Conservation (phyloP, 2,329 filamentous ascomycete species). For the Ophiosphaerella korrae region DNA sequence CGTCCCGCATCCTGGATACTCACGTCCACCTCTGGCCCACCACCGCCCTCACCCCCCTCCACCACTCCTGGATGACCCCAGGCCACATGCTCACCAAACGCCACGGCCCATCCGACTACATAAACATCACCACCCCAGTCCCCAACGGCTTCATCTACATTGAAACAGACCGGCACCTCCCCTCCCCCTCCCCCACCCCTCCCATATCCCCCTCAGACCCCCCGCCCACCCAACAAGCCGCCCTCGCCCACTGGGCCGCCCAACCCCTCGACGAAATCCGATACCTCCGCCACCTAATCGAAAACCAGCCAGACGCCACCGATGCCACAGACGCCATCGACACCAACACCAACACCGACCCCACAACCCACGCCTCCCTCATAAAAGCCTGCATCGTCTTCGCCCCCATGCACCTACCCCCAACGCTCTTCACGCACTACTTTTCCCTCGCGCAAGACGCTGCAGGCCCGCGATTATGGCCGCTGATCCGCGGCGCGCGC, state of each 20-base stretch:
- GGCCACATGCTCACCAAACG: constrained; percentile 62
- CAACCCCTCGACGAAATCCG: constrained; percentile 73
- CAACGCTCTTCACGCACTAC: constrained; percentile 67
- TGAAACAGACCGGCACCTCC: constrained; percentile 72
- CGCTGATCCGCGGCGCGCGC: constrained; percentile 75
- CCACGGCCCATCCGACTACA: constrained; percentile 69
- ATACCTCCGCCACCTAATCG: constrained; percentile 69
- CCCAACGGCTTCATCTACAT: constrained; percentile 74
- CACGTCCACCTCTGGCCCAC: constrained; percentile 88
- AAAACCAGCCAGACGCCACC: constrained; percentile 68
- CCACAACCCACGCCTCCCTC: no score
- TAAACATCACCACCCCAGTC: constrained; percentile 13
- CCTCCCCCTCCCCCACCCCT: constrained; percentile 12
- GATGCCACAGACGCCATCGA: no score
- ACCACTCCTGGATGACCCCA: constrained; percentile 72
- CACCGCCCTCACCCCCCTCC: constrained; percentile 62
- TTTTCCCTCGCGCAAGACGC: constrained; percentile 64
- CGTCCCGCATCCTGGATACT: constrained; percentile 71
- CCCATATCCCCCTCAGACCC: neutral
- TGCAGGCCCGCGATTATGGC: constrained; percentile 67
- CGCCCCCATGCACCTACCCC: constrained; percentile 77
- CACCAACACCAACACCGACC: no score
- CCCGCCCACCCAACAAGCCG: constrained; percentile 6
- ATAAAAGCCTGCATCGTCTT: constrained; percentile 76
- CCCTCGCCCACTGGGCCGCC: constrained; percentile 63